phyloP scores from a whole-genome alignment of 2,329 filamentous ascomycete genomes.

The Paracoccidioides lutzii region DNA sequence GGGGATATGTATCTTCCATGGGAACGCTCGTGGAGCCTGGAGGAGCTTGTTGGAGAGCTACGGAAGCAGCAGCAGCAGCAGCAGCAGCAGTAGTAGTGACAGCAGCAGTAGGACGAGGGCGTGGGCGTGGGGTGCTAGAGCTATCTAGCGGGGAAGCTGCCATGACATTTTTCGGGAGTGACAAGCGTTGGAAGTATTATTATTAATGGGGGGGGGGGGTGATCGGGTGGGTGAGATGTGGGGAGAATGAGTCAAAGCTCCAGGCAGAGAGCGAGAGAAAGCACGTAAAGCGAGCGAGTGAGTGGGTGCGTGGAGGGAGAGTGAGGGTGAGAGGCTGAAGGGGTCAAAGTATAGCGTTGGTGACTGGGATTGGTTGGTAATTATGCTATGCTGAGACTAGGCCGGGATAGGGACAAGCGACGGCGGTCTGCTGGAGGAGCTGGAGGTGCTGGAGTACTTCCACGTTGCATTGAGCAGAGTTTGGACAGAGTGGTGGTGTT shows the following conservation, averaged over 20 bases:
- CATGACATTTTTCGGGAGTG: slow-evolving; percentile 28
- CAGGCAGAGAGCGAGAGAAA: not conserved
- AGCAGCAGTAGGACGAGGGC: slow-evolving; percentile 10
- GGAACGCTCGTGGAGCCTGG: slow-evolving; percentile 20
- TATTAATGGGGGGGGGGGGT: not conserved
- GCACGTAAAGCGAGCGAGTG: not conserved
- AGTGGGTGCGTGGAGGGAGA: not conserved
- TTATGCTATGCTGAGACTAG: not conserved
- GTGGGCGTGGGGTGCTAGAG: slow-evolving; percentile 27
- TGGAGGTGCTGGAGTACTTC: not conserved
- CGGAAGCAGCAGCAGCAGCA: slow-evolving; percentile 18
- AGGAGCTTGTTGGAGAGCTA: slow-evolving; percentile 12
- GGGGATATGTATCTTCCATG: slow-evolving; percentile 30
- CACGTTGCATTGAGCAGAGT: too few relatives aligned
- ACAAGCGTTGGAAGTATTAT: not conserved
- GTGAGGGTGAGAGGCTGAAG: not conserved
- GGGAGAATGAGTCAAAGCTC: slow-evolving; percentile 1
- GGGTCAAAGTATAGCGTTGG: not conserved
- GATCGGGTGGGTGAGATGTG: not conserved
- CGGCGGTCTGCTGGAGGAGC: not conserved
- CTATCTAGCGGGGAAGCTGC: slow-evolving; percentile 34
- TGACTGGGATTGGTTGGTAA: too few relatives aligned
- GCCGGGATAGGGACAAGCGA: not conserved
- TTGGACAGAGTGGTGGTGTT: too few relatives aligned
- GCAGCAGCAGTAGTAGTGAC: not conserved